Evolutionary conservation across 345 rosid species (phyloP).

Genomic region (Abelmoschus esculentus): DNA sequence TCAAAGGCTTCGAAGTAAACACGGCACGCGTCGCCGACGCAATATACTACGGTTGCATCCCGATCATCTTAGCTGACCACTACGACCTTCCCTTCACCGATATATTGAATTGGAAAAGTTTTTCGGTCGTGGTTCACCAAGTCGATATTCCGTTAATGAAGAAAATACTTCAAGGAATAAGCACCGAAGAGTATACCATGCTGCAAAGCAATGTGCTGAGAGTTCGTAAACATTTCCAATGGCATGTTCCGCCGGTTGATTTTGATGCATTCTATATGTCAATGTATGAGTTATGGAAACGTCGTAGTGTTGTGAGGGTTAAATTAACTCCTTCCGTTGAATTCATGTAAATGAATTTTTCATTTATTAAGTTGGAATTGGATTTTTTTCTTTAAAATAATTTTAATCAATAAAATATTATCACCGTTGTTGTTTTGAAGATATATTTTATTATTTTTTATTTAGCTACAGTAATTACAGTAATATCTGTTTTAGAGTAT

Average conservation of each 20-base stretch:
- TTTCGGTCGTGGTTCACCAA: constrained; percentile 33
- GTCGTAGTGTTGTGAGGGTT: constrained; percentile 25
- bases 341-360: background rate
- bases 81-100: constrained; percentile 45
- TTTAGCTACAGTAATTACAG: too few relatives aligned
- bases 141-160: constrained; percentile 39
- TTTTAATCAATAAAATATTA: background rate
- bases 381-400: background rate
- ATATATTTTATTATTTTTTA: background rate
- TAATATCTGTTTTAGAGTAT: too few relatives aligned
- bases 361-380: background rate
- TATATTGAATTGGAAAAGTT: constrained; percentile 41
- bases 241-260: constrained; percentile 33
- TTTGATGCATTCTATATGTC: constrained; percentile 45
- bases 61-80: constrained; percentile 41
- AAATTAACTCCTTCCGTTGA: background rate
- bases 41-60: constrained; percentile 37
- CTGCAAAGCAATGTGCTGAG: constrained; percentile 29
- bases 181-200: constrained; percentile 14
- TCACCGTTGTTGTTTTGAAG: background rate
- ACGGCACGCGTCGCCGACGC: constrained; percentile 39
- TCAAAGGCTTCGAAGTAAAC: constrained; percentile 58
- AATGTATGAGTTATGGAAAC: constrained; percentile 46
- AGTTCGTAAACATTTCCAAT: constrained; percentile 42
- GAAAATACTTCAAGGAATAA: constrained; percentile 30